Evolutionary conservation across 106 monocot species (phyloP), one percentile per base, ranked within the genome.

Genomic region (Platanthera zijinensis): DNA sequence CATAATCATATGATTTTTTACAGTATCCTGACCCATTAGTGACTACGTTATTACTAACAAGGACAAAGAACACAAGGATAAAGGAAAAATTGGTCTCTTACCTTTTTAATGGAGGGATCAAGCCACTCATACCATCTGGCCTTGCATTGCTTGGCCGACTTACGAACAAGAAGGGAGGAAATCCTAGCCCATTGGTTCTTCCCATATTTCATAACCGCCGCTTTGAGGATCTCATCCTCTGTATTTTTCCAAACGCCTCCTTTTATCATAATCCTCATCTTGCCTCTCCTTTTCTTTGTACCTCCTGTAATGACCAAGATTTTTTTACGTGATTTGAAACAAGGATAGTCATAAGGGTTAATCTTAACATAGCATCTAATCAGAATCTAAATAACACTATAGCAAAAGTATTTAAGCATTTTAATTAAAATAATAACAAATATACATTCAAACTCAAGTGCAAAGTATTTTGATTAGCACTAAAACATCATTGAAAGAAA

Each of bases 181-280:
- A 96, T 96, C 51, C 96, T 85, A 22, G 96, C 96, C 95, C 95
- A 95, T 83, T 95, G 95, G 61, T 95, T 95, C 86, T 95, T 95
- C 17, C 96, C 96, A 75, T 96, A 96, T 73, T 96, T 96, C 96
- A 96, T 96, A 50, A 96, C 96, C 74, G 96, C 96, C 32, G 96
- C 96, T 76, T 93, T 96, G 75, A 96, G 96, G 84, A 93, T 93
- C 83, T 96, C 96, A 81, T 96, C 96, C 83, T 96, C 96, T 50
- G 96, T 96, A 84, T 96, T 96, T 89, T 96, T 96, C 96, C 96
- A 96, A 69, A 96, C 96, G 45, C 96, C 96, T 7, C 96, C 96
- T 78, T 96, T 96, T 71, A 96, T 96, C 96, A 96, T 93, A 71
- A 96, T 96, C 96, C 93, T 96, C 96, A 96, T 96, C 91, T 87